Evolutionary conservation across 1,284 basidiomycete genomes (phyloP).

Genomic region (Boletus smithii): DNA sequence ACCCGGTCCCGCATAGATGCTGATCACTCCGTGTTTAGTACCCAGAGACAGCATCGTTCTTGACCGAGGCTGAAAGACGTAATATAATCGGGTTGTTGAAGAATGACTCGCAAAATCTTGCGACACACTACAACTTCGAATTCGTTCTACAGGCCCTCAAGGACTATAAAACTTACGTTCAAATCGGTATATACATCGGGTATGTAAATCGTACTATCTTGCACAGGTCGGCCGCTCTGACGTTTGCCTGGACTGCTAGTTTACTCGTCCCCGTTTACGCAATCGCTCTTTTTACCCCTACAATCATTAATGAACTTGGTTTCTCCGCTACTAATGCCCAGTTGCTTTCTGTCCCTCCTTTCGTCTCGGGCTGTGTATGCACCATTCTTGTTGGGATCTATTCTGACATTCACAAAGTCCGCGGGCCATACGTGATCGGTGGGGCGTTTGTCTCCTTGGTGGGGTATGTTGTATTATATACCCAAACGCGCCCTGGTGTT

Average conservation of each 20-base stretch:
- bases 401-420: slow-evolving; percentile 42
- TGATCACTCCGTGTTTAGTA: slow-evolving; percentile 32
- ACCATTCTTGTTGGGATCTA: slow-evolving; percentile 42
- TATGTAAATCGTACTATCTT: slow-evolving; percentile 20
- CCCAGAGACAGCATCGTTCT: slow-evolving; percentile 46
- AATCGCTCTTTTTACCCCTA: slow-evolving; percentile 57
- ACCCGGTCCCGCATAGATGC: background rate
- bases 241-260: slow-evolving; percentile 26
- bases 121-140: slow-evolving; percentile 34
- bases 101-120: slow-evolving; percentile 37
- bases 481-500: slow-evolving; percentile 32
- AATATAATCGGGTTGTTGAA: slow-evolving; percentile 38
- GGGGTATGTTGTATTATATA: slow-evolving; percentile 47
- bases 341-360: slow-evolving; percentile 54
- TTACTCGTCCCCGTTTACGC: slow-evolving; percentile 53
- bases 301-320: slow-evolving; percentile 53
- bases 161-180: slow-evolving; percentile 46
- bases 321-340: slow-evolving; percentile 57
- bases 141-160: slow-evolving; percentile 41
- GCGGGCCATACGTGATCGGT: slow-evolving; percentile 45
- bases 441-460: slow-evolving; percentile 40
- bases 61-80: slow-evolving; percentile 38
- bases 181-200: slow-evolving; percentile 45
- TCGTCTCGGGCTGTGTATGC: slow-evolving; percentile 41
- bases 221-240: background rate